Percentiles rank a stretch among this genome's conserved stretches.
These are phyloP conservation scores for Williopsis jadinii DNA, from an alignment of 1,139 yeast genomes.

Conservation along the genomic window DNA sequence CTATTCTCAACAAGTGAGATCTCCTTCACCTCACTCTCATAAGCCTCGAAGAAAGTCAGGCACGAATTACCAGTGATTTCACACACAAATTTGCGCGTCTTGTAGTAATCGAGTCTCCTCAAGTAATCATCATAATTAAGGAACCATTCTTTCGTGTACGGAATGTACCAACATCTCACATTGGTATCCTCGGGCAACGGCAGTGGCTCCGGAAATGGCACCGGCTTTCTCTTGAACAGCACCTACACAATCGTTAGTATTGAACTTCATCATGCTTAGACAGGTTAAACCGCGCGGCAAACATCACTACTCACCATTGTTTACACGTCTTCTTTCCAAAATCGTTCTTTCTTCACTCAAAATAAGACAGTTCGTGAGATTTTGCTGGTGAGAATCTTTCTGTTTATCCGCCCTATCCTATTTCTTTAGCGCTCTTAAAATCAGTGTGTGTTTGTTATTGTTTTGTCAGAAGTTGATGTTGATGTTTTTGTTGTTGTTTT, in stretches of 20 bases:
- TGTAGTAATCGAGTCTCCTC: slow-evolving; percentile 61
- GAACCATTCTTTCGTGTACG: slow-evolving; percentile 88
- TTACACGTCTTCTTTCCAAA: no score
- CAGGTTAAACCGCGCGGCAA: no score
- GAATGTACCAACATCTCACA: slow-evolving; percentile 67
- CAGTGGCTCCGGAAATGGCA: slow-evolving; percentile 49
- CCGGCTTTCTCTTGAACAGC: slow-evolving; percentile 65
- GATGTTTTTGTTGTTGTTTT: no score
- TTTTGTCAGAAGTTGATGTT: no score
- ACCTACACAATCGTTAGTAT: slow-evolving; percentile 34
- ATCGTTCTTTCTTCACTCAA: no score
- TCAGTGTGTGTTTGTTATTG: no score
- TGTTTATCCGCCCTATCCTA: no score
- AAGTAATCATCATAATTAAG: slow-evolving; percentile 67
- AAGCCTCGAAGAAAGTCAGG: slow-evolving; percentile 84
- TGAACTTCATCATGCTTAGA: no score
- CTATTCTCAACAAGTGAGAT: slow-evolving; percentile 65
- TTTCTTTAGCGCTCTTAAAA: no score
- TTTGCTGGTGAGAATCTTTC: no score
- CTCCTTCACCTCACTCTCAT: slow-evolving; percentile 65
- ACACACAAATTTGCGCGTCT: slow-evolving; percentile 77
- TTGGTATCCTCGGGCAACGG: slow-evolving; percentile 45
- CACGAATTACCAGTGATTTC: slow-evolving; percentile 95
- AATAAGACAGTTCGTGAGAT: no score
- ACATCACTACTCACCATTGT: no score